Percentiles rank a stretch among this genome's conserved stretches.
phyloP scores from a whole-genome alignment of 352 stramenopile genomes.

The Phytopythium helicoides region DNA sequence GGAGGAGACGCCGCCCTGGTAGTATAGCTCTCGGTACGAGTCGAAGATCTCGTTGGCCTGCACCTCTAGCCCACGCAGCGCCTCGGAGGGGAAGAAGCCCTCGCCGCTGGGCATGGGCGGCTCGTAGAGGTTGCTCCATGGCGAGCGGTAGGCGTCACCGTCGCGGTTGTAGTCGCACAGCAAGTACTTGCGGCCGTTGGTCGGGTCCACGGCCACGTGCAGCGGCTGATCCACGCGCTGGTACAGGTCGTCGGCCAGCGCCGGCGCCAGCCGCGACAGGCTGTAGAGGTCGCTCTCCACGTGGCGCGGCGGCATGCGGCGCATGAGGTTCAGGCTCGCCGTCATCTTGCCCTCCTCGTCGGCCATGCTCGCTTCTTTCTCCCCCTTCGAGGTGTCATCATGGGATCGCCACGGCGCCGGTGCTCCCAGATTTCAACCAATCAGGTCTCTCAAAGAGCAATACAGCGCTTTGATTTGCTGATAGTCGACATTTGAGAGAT shows the following conservation, averaged over 20 bases:
- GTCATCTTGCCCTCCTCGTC: slow-evolving; percentile 53
- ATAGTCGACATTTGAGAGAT: no score
- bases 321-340: slow-evolving; percentile 87
- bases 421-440: no score
- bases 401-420: no score
- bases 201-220: slow-evolving; percentile 81
- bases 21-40: slow-evolving; percentile 96
- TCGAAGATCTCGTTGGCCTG: slow-evolving; percentile 97
- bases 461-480: slow-evolving; percentile 11
- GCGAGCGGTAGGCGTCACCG: slow-evolving; percentile 89
- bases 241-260: slow-evolving; percentile 89
- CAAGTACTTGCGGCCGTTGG: slow-evolving; percentile 90
- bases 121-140: slow-evolving; percentile 94
- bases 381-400: no score
- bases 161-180: slow-evolving; percentile 96
- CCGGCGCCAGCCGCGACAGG: slow-evolving; percentile 78
- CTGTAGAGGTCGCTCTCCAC: slow-evolving; percentile 84
- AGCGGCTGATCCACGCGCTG: slow-evolving; percentile 93
- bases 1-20: slow-evolving; percentile 90
- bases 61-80: slow-evolving; percentile 89
- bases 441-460: no score
- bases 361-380: slow-evolving; percentile 14
- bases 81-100: slow-evolving; percentile 89
- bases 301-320: slow-evolving; percentile 84
- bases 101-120: slow-evolving; percentile 72